Conservation (phyloP, 768 basidiomycete species). For the Amanita polypyramis region DNA sequence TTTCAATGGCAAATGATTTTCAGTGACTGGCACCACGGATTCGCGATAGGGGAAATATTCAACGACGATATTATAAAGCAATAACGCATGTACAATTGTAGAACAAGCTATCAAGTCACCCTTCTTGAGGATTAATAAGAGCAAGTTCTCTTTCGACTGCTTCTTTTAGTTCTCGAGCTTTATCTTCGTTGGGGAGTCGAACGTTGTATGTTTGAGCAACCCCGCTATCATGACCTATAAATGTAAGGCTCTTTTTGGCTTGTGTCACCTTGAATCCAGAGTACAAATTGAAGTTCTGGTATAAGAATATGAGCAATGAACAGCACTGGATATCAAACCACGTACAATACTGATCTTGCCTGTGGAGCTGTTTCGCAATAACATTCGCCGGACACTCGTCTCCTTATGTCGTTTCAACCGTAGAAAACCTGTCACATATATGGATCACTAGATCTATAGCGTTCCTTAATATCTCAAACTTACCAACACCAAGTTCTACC, state of each 20-base stretch:
- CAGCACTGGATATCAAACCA: conserved; percentile 10
- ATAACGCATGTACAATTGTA: conserved; percentile 1
- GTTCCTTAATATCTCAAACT: conserved; percentile 15
- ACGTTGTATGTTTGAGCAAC: conserved; percentile 51
- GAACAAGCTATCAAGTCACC: conserved; percentile 4
- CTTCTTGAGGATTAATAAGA: conserved; percentile 31
- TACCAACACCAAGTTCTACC: conserved; percentile 62
- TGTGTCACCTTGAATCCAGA: conserved; percentile 42
- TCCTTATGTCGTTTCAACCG: conserved; percentile 69
- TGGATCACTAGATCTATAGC: too few species aligned
- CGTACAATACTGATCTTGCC: conserved; percentile 69
- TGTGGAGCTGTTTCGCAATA: conserved; percentile 64
- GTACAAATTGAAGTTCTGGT: conserved; percentile 70
- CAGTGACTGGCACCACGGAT: not conserved
- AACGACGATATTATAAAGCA: conserved; percentile 3
- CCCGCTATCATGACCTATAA: conserved; percentile 61
- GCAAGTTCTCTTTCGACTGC: conserved; percentile 55
- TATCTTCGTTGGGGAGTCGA: conserved; percentile 47
- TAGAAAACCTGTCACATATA: conserved; percentile 39
- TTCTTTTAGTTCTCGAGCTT: conserved; percentile 45
- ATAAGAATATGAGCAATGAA: not conserved
- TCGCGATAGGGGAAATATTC: not conserved
- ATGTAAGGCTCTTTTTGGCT: conserved; percentile 43
- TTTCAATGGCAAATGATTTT: conserved; percentile 45
- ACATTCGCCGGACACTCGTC: conserved; percentile 42